Conservation (phyloP, 345 rosid species). For the Citrus inodora region DNA sequence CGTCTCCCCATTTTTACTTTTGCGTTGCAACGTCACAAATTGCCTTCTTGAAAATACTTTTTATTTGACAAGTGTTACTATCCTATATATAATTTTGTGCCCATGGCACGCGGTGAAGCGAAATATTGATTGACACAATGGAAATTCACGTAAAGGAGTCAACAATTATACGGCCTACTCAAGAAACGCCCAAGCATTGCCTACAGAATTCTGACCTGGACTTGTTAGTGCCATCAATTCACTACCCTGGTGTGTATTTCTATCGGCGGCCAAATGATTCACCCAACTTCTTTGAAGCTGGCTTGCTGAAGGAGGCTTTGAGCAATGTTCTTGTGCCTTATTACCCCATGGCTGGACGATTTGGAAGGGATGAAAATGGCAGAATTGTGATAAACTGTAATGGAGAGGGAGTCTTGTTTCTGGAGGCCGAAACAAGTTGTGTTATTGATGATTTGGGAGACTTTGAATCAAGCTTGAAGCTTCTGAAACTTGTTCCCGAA, state of each 20-base stretch:
- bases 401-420: not conserved
- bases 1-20: too few species aligned
- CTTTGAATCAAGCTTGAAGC: not conserved
- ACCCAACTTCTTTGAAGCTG: not conserved
- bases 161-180: not conserved
- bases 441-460: not conserved
- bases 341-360: not conserved
- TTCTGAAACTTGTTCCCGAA: not conserved
- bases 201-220: not conserved
- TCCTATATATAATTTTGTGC: too few species aligned
- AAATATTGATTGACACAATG: too few species aligned
- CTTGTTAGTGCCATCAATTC: not conserved
- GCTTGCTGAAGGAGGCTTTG: not conserved
- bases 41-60: too few species aligned
- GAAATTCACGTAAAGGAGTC: not conserved
- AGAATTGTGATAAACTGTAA: not conserved
- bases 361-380: not conserved
- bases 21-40: too few species aligned
- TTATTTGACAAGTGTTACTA: too few species aligned
- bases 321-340: not conserved
- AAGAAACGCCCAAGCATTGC: not conserved
- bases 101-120: too few species aligned
- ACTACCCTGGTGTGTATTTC: not conserved
- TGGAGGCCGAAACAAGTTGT: not conserved
- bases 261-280: not conserved